Base-by-base conservation (phyloP, 129 eudicot genomes). In the Flaveria bidentis region DNA sequence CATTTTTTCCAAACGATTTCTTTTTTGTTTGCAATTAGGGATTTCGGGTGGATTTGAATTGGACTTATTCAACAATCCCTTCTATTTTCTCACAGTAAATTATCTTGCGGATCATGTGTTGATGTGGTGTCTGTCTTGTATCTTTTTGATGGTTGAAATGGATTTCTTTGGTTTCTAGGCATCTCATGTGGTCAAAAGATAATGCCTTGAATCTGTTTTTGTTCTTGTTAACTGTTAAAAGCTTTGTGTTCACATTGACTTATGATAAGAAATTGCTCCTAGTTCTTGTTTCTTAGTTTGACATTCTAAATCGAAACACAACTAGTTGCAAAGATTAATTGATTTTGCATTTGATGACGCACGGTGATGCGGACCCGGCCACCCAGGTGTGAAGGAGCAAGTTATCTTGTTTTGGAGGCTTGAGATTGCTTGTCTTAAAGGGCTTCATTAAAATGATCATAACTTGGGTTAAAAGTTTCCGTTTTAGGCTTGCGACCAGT, bases 61-160 rank as follows among this genome's bases (percentile, higher is more conserved):
- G 17, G 50, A 69, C 44, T 67, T n/a, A 46, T 56, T 44, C 52
- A 16, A 11, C 47, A 6, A 79, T 52, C 58, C 76, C 51, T 25
- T 72, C 33, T 52, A 55, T 55, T 67, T 67, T 77, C 46, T 77
- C 33, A 67, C 28, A 16, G 76, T 20, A 53, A 53, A 56, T 26
- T 22, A 26, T 56, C 49, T 68, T 67, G 67, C 41, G 36, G 67
- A 44, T 73, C 77, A 58, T 74, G 70, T 76, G 72, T 28, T 76
- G 80, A 65, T 76, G 68, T 60, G 15, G n/a, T 46, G 62, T 52
- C 36, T 46, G 64, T 52, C 46, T 46, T 55, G 75, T 67, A 55
- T 67, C 67, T 42, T 69, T 80, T 53, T 79, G 47, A 15, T 71
- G 82, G 56, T 79, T 67, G 70, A 80, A 80, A 44, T 72, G 75